Conservation (phyloP, 768 basidiomycete genomes). For the Boletus reticuloceps region DNA sequence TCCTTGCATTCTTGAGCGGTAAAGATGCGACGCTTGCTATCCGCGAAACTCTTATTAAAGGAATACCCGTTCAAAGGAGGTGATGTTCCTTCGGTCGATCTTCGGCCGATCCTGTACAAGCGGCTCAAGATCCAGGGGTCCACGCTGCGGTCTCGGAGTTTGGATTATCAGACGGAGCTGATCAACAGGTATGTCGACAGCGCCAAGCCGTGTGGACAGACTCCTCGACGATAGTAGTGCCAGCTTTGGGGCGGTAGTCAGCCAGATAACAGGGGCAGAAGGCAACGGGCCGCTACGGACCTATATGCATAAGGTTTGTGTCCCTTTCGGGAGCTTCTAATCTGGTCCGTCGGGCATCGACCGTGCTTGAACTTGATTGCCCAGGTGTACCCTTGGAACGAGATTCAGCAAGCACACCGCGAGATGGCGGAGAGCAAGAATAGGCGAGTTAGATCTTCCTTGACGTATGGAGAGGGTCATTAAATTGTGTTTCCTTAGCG, state of each 20-base stretch:
- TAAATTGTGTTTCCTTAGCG: conserved; percentile 17
- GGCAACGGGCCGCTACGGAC: conserved; percentile 64
- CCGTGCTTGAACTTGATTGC: neutral
- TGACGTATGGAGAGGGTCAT: neutral
- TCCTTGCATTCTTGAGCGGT: conserved; percentile 70
- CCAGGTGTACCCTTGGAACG: conserved; percentile 77
- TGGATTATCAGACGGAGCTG: conserved; percentile 76
- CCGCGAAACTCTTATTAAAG: conserved; percentile 20
- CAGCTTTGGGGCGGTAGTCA: conserved; percentile 58
- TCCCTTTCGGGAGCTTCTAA: no score
- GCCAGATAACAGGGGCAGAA: conserved; percentile 53
- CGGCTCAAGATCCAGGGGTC: conserved; percentile 87
- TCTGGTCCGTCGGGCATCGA: conserved; percentile 14
- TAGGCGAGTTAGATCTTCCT: conserved; percentile 28
- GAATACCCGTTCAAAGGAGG: conserved; percentile 40
- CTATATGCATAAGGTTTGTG: conserved; percentile 72
- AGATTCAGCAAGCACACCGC: conserved; percentile 75
- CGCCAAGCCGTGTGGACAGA: neutral
- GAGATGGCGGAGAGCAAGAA: conserved; percentile 82
- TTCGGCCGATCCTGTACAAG: conserved; percentile 74
- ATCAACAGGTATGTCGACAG: conserved; percentile 46
- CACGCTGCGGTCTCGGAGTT: conserved; percentile 72
- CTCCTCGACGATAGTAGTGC: neutral
- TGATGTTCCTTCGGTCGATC: conserved; percentile 49
- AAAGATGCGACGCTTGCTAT: conserved; percentile 14